phyloP scores from a whole-genome alignment of 176 grass and related monocot genomes.

The Bothriochloa decipiens region DNA sequence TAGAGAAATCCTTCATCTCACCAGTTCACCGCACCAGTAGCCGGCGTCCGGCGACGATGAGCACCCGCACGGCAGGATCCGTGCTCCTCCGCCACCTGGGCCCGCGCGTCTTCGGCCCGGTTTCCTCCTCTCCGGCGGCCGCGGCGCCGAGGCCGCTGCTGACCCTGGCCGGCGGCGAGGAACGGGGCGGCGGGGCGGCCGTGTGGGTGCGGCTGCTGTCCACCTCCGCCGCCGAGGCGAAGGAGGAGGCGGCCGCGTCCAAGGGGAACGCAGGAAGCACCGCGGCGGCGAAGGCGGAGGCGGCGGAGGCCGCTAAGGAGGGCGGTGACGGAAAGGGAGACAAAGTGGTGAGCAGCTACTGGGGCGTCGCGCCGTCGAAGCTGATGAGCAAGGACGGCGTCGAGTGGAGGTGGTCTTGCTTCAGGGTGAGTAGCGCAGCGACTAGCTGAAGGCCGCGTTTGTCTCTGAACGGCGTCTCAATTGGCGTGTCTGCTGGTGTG shows the following conservation, averaged over 20 bases:
- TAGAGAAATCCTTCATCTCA: background rate
- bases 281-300: constrained; percentile 38
- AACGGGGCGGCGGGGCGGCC: constrained; percentile 3
- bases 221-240: constrained; percentile 43
- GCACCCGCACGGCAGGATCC: constrained; percentile 55
- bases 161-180: constrained; percentile 6
- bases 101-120: constrained; percentile 39
- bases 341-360: constrained; percentile 58
- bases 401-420: constrained; percentile 92
- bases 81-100: constrained; percentile 50
- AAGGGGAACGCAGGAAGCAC: constrained; percentile 38
- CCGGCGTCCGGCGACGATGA: constrained; percentile 41
- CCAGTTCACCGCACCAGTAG: background rate
- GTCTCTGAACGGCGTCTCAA: background rate
- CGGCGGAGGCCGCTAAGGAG: constrained; percentile 11
- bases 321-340: constrained; percentile 19
- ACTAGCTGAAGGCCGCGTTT: background rate
- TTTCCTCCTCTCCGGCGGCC: constrained; percentile 16
- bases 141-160: constrained; percentile 13
- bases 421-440: constrained; percentile 46
- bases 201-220: constrained; percentile 50
- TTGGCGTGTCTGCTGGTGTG: background rate
- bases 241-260: constrained; percentile 40
- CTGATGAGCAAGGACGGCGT: constrained; percentile 67
- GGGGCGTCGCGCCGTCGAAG: constrained; percentile 60